Evolutionary conservation across 2,329 filamentous ascomycete species (phyloP).

Genomic region (Nemania abortiva): DNA sequence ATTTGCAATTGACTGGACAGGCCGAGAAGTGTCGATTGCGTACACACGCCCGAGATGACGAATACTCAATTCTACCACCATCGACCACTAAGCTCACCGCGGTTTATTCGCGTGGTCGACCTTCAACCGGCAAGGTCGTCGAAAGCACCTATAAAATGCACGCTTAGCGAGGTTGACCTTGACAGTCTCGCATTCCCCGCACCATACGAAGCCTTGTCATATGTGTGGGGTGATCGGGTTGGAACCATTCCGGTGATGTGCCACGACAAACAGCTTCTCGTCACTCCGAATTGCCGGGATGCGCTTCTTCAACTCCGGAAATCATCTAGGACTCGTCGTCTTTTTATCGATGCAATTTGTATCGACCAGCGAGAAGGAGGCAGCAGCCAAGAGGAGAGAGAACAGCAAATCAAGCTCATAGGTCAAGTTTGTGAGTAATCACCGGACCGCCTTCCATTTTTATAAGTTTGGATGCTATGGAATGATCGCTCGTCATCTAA

Average conservation of each 20-base stretch:
- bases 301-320: background rate
- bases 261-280: background rate
- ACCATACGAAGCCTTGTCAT: background rate
- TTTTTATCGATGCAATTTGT: background rate
- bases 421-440: background rate
- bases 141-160: background rate
- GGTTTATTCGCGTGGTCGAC: background rate
- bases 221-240: background rate
- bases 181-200: background rate
- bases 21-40: no score
- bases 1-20: no score
- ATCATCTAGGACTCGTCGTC: background rate
- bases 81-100: background rate
- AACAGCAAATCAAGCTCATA: background rate
- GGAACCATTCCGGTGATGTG: background rate
- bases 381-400: background rate
- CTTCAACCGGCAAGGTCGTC: background rate
- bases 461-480: background rate
- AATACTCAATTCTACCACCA: background rate
- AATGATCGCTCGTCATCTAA: background rate
- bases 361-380: background rate
- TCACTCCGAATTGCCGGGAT: background rate
- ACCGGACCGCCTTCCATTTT: background rate
- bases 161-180: background rate
- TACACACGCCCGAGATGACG: background rate